Evolutionary conservation across 352 stramenopile genomes (phyloP), one percentile per base, ranked within the genome.

Genomic region (Pelagophyceae sp.): DNA sequence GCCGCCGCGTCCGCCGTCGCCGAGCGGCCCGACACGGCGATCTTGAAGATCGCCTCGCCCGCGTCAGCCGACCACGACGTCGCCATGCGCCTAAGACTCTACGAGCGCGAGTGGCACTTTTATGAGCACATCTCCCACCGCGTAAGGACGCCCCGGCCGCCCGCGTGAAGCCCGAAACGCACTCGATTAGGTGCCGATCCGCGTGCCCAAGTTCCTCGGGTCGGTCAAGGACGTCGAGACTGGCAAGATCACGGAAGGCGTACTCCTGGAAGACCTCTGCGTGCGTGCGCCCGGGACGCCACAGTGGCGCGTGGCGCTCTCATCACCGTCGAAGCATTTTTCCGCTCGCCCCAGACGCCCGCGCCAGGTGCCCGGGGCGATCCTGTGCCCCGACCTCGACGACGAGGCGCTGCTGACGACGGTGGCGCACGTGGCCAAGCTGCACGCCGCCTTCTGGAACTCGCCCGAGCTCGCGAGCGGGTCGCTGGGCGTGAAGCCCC

Each of bases 31-130:
- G 31, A 37, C n/a, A 71, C 61, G 29, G n/a, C n/a, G n/a, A 71
- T 71, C 31, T 31, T 71, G 29, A 71, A 71, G 61, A 71, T 71
- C 61, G 61, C 61, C n/a, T 38, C 15, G 15, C 61, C 61, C n/a
- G 31, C n/a, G n/a, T 38, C 15, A 1, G 61, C 61, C 3, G 61
- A 71, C 61, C 61, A 71, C 61, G 61, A 71, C 61, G 61, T 71
- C 3, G 61, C 61, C 29, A 71, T 71, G 61, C 61, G 61, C n/a
- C 61, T 71, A 6, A 27, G 61, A 31, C 61, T 71, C 61, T 71
- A 71, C 61, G 61, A 71, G 61, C 61, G 61, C 61, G 61, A 71
- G 33, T 71, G 61, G 61, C 61, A 71, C 61, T 71, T 71, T 31
- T 71, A 71, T 31, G 61, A 71, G 31, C 11, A 35, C n/a, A 27